phyloP scores from a whole-genome alignment of 495 filamentous ascomycete genomes.

The Penicillium canariense region DNA sequence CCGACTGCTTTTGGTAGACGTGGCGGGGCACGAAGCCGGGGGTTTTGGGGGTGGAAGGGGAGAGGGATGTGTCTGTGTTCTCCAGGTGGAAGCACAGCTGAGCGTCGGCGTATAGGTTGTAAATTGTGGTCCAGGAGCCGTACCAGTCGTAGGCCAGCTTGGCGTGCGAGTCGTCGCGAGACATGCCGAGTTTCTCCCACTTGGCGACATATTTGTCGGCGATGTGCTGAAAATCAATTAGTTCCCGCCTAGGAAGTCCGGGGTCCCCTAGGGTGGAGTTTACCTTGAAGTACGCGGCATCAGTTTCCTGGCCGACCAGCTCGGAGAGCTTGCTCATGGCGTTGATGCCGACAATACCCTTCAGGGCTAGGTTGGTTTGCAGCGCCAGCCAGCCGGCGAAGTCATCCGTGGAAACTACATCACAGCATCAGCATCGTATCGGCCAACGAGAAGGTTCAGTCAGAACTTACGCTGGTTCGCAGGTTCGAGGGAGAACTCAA shows the following conservation, averaged over 20 bases:
- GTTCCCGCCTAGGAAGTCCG: not conserved
- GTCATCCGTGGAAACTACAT: conserved; percentile 77
- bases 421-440: not conserved
- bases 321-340: conserved; percentile 86
- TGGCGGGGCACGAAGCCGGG: conserved; percentile 62
- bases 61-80: conserved; percentile 23
- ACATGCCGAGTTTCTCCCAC: conserved; percentile 81
- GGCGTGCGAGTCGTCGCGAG: conserved; percentile 76
- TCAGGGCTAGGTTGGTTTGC: conserved; percentile 90
- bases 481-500: conserved; percentile 82
- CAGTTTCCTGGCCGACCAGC: conserved; percentile 62
- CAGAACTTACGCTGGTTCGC: conserved; percentile 66
- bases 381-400: conserved; percentile 92
- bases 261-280: not conserved
- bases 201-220: conserved; percentile 74
- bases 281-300: conserved; percentile 65
- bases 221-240: conserved; percentile 47
- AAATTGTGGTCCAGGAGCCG: conserved; percentile 92
- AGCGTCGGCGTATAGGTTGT: conserved; percentile 84
- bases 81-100: conserved; percentile 78
- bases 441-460: too few species aligned
- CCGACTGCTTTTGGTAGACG: conserved; percentile 78
- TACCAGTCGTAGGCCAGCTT: conserved; percentile 94
- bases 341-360: conserved; percentile 91
- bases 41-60: conserved; percentile 15